Base-by-base conservation (phyloP, 2,329 filamentous ascomycete genomes). In the Didymella pinodella region DNA sequence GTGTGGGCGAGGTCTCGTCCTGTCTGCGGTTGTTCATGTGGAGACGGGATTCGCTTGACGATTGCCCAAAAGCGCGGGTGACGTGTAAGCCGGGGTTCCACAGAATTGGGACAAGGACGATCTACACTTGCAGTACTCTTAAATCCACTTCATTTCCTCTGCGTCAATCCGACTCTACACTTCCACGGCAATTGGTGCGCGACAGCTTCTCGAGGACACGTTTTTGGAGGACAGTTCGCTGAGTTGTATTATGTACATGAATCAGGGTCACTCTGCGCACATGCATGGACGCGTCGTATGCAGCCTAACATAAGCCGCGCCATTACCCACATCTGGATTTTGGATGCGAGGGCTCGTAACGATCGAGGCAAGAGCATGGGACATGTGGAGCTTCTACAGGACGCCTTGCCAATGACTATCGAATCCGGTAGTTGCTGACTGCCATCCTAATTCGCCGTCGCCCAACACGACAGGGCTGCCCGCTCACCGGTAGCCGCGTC, bases 121-220 rank as follows among this genome's bases (percentile, higher is more conserved):
- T 59, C 56, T 54, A 54, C 56, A 54, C 34, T 54, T 43, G 50
- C 50, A 20, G 50, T 54, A 25, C 49, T 57, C 51, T 69, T 65
- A 67, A 69, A 57, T 54, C 46, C 62, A 67, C 65, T 51, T 66
- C 63, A 38, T 45, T 54, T 31, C 57, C 26, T 48, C 14, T 36
- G 38, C 34, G 11, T 38, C 28, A 32, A 16, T 22, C 12, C 26
- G 29, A 16, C 18, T 54, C 31, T 40, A 47, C 31, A 43, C 31
- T 47, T 31, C 11, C 20, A 32, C 36, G 20, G 36, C 28, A 48
- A 18, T 18, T 43, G 25, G 25, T 18, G 20, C 41, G 41, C 29
- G 32, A 36, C 14, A 16, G 1, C 3, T 22, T 25, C 25, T 14
- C n/a, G 22, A 18, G 12, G 38, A 47, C 22, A n/a, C 26, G 2